phyloP scores from a whole-genome alignment of 192 early-diverging fungal genomes.

The Entomortierella lignicola region DNA sequence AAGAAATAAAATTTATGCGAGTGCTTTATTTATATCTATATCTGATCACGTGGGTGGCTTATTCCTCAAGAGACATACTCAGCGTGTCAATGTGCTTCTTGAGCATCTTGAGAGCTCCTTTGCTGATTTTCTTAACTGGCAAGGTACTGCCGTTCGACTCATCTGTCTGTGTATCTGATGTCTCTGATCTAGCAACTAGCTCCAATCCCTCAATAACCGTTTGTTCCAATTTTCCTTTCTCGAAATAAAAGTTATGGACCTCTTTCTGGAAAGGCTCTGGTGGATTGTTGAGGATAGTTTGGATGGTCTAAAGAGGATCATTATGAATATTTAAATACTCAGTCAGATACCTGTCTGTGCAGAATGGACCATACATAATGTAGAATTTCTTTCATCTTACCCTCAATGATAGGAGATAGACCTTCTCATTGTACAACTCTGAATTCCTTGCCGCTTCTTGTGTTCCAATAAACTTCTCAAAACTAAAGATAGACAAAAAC shows the following conservation, averaged over 20 bases:
- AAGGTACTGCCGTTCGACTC: background rate
- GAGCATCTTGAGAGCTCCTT: slow-evolving; percentile 52
- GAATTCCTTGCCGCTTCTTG: slow-evolving; percentile 59
- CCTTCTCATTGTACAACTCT: slow-evolving; percentile 69
- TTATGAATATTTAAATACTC: too few species aligned
- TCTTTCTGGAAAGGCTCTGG: slow-evolving; percentile 38
- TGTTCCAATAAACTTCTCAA: slow-evolving; percentile 65
- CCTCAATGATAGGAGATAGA: slow-evolving; percentile 61
- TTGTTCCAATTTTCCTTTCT: slow-evolving; percentile 32
- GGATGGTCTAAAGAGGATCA: slow-evolving; percentile 46
- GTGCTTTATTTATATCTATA: background rate
- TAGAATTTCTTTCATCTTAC: too few species aligned
- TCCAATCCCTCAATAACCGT: slow-evolving; percentile 51
- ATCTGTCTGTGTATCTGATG: background rate
- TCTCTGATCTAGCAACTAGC: slow-evolving; percentile 36
- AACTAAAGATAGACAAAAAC: too few species aligned
- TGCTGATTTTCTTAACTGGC: slow-evolving; percentile 23
- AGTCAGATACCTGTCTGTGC: too few species aligned
- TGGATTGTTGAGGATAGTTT: slow-evolving; percentile 47
- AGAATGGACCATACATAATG: too few species aligned
- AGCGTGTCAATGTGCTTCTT: slow-evolving; percentile 50
- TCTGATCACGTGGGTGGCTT: background rate
- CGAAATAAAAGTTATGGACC: slow-evolving; percentile 42
- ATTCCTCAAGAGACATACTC: slow-evolving; percentile 40
- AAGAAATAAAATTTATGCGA: background rate